Evolutionary conservation across 2,329 filamentous ascomycete species (phyloP).

Genomic region (Verticillium klebahnii): DNA sequence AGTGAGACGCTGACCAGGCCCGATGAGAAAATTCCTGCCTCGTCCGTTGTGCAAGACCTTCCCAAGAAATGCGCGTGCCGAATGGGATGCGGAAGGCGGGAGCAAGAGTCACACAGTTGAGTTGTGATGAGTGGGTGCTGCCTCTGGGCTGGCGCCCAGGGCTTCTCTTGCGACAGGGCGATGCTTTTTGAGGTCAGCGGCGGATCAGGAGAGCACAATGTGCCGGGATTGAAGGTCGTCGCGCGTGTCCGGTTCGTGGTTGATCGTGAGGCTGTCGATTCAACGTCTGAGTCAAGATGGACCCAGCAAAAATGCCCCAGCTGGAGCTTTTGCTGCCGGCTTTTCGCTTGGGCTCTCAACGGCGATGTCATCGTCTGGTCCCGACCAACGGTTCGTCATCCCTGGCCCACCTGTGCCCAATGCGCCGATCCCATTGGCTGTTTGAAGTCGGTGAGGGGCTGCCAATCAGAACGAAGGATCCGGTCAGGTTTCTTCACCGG

Average conservation of each 20-base stretch:
- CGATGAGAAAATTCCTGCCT: neutral
- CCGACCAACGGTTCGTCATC: slow-evolving; percentile 14
- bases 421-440: neutral
- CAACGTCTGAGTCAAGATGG: neutral
- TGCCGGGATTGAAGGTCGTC: neutral
- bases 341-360: neutral
- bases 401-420: slow-evolving; percentile 10
- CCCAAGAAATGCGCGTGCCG: neutral
- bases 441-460: neutral
- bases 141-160: slow-evolving; percentile 3
- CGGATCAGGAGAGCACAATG: neutral
- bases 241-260: neutral
- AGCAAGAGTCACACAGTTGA: neutral
- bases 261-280: neutral
- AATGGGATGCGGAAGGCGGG: neutral
- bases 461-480: neutral
- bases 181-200: neutral
- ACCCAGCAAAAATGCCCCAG: slow-evolving; percentile 1
- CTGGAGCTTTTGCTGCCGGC: neutral
- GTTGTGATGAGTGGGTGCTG: neutral
- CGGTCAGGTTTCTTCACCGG: neutral
- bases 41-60: neutral
- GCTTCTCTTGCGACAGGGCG: neutral
- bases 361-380: neutral
- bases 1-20: neutral